A percentile compares a stretch with the other conserved stretches of the same genome.
These are phyloP conservation scores for Chenopodium quinoa DNA, from an alignment of 148 eudicot species.

Conservation along the genomic window DNA sequence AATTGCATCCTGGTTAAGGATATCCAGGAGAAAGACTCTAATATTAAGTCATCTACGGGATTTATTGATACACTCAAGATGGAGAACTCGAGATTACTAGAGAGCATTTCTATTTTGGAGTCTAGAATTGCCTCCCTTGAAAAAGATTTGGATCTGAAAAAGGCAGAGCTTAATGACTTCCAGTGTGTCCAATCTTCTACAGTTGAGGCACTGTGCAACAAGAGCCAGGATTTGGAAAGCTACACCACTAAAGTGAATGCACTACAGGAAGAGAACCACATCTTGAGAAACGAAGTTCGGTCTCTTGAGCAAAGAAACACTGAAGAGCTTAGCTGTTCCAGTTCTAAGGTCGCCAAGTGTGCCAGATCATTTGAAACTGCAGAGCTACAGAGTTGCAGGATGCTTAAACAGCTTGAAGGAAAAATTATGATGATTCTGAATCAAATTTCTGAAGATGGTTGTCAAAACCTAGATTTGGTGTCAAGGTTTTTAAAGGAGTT, in stretches of 20 bases:
- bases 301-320: constrained; percentile 25
- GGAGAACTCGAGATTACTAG: constrained; percentile 39
- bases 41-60: constrained; percentile 29
- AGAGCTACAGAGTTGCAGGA: constrained; percentile 35
- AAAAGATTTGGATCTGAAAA: constrained; percentile 36
- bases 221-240: constrained; percentile 40
- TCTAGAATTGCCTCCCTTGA: constrained; percentile 32
- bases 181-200: constrained; percentile 33
- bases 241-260: constrained; percentile 25
- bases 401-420: constrained; percentile 35
- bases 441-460: constrained; percentile 33
- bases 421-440: constrained; percentile 30
- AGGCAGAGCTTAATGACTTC: constrained; percentile 28
- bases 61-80: constrained; percentile 7
- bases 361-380: constrained; percentile 31
- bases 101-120: constrained; percentile 32
- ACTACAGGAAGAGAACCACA: constrained; percentile 42
- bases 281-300: constrained; percentile 42
- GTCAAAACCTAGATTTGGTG: constrained; percentile 33
- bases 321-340: constrained; percentile 28
- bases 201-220: constrained; percentile 34
- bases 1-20: constrained; percentile 30
- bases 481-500: constrained; percentile 43
- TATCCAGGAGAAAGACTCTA: constrained; percentile 43
- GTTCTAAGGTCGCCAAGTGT: constrained; percentile 30